These are phyloP conservation scores for Vanrija pseudolonga DNA, from an alignment of 1,284 basidiomycete genomes.

Conservation along the genomic window DNA sequence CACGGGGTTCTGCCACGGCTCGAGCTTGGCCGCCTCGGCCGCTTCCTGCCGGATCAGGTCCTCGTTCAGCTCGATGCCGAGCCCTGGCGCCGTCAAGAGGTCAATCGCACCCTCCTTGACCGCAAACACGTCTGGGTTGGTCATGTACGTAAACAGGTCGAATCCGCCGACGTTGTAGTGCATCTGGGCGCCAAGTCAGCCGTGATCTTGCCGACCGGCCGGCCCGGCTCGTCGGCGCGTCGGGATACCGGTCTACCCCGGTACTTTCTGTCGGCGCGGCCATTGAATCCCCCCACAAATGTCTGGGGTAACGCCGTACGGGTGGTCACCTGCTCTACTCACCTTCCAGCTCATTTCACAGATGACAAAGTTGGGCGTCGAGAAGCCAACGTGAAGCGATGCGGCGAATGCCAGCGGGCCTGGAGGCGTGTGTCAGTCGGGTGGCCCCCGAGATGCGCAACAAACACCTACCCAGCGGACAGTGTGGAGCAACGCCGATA, in stretches of 20 bases:
- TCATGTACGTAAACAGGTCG: conserved; percentile 64
- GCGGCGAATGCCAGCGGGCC: conserved; percentile 72
- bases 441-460: too few species aligned
- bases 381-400: conserved; percentile 48
- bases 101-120: conserved; percentile 62
- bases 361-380: conserved; percentile 50
- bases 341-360: conserved; percentile 49
- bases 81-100: conserved; percentile 59
- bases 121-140: conserved; percentile 57
- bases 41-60: conserved; percentile 56
- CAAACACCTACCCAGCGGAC: conserved; percentile 36
- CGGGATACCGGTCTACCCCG: neutral
- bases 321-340: conserved; percentile 4
- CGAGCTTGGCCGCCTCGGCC: conserved; percentile 49
- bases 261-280: neutral
- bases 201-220: neutral
- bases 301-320: too few species aligned
- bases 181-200: conserved; percentile 51
- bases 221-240: too few species aligned
- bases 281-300: too few species aligned
- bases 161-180: conserved; percentile 66
- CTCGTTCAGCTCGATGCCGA: conserved; percentile 69
- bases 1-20: conserved; percentile 59
- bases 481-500: conserved; percentile 51
- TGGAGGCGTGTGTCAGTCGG: neutral